phyloP scores from a whole-genome alignment of 768 basidiomycete genomes.

The Boletus tylopilopsis region DNA sequence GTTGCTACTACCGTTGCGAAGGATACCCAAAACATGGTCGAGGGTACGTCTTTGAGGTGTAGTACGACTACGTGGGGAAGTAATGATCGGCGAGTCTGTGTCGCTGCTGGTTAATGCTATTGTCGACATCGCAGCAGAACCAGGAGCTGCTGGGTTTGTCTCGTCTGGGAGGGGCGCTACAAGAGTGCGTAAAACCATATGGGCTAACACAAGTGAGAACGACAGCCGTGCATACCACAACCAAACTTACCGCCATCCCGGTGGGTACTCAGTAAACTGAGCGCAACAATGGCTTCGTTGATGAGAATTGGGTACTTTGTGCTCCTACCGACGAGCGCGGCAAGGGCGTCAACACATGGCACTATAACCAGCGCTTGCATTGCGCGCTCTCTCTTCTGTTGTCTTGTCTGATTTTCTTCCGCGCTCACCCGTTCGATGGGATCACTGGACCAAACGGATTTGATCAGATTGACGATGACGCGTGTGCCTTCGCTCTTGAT shows the following conservation, averaged over 20 bases:
- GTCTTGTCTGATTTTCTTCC: constrained; percentile 37
- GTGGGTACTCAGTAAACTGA: constrained; percentile 71
- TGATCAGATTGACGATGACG: constrained; percentile 80
- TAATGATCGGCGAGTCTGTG: constrained; percentile 44
- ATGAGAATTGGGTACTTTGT: constrained; percentile 79
- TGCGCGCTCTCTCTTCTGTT: constrained; percentile 50
- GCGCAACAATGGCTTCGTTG: constrained; percentile 83
- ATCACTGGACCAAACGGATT: constrained; percentile 67
- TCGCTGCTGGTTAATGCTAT: constrained; percentile 43
- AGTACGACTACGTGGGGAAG: constrained; percentile 38
- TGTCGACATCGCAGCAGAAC: constrained; percentile 34
- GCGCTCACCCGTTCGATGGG: constrained; percentile 27
- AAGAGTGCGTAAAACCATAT: constrained; percentile 60
- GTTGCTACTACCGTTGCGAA: constrained; percentile 42
- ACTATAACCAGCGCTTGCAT: constrained; percentile 48
- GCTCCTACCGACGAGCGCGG: constrained; percentile 70
- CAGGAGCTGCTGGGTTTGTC: constrained; percentile 27
- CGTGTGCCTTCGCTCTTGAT: constrained; percentile 89
- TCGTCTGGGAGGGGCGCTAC: constrained; percentile 47
- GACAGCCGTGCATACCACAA: neutral
- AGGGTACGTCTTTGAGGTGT: constrained; percentile 53
- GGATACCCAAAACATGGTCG: constrained; percentile 62
- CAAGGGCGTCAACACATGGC: constrained; percentile 59
- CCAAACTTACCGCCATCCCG: constrained; percentile 55
- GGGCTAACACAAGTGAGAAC: constrained; percentile 40